Evolutionary conservation across 2,329 filamentous ascomycete species (phyloP), one percentile per base, ranked within the genome.

Genomic region (Talaromyces sp.): DNA sequence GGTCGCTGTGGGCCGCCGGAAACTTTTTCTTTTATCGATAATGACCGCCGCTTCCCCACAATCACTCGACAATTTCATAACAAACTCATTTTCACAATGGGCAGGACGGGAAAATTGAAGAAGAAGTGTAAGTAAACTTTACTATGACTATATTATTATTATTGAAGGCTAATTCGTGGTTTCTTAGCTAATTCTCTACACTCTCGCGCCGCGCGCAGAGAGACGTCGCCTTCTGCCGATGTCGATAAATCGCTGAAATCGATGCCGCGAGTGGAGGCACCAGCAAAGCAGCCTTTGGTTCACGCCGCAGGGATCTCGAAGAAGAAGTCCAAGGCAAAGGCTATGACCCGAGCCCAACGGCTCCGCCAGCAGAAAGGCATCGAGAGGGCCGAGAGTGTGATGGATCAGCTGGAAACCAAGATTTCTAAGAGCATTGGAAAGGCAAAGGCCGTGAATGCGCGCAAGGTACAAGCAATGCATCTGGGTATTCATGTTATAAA

Each of bases 131-230:
- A 69, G 69, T 59, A 60, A 31, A 55, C 56, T 51, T 17, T 1
- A 24, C 27, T 14, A n/a, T 38, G 19, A 27, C 2, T 21, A 14
- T 14, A 5, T 29, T 13, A 21, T 24, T 6, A n/a, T 7, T 31
- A 63, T 52, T 29, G 41, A 58, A 26, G 17, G n/a, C 35, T 27
- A 43, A 46, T 56, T 65, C 64, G 62, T 65, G 54, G 49, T 52
- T 49, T n/a, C 41, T 24, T 63, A 86, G 83, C 78, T 61, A 75
- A 79, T 55, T 82, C 82, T 2, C 65, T 78, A 17, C 82, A 83
- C 68, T 86, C 85, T 55, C 83, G 85, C 60, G 84, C 84, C 59
- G 83, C 83, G 41, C 81, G 84, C 64, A 80, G 85, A 66, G 84
- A 79, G 63, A 78, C 75, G 58, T 84, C 82, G 6, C 84, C 84